Base-by-base conservation (phyloP, 78 protist genomes). In the Isochrysis galbana region DNA sequence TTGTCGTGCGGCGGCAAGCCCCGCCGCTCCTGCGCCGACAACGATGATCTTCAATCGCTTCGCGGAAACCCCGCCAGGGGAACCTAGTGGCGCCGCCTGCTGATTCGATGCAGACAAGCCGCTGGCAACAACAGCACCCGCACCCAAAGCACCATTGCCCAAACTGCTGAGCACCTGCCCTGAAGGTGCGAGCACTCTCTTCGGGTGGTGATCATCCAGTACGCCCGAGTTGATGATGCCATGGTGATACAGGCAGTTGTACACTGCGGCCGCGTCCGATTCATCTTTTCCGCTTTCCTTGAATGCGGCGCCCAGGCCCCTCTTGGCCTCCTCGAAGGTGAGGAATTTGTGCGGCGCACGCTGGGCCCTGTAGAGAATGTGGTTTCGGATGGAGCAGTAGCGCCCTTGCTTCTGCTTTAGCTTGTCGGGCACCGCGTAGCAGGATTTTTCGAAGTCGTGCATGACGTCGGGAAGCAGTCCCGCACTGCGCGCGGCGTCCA, bases 1-100 rank as follows among this genome's bases (percentile, higher is more conserved):
- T 69, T 51, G 80, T 34, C 77, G 10, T 0, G 83, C 80, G n/a
- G 86, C 83, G 51, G 80, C 74, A 36, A 46, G 74, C 84, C 92
- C 92, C 41, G 89, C 69, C 86, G 74, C 67, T 36, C 92, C 92
- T 29, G 92, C 92, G 55, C 92, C 92, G 55, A 90, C 11, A 29
- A 90, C 87, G 34, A 67, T 32, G 4, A 90, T 55, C n/a, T 41
- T 5, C 46, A 11, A 32, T 1, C 80, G 80, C 47, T 41, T 17
- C 32, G 84, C n/a, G 3, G 74, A 23, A 11, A 3, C 4, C 74
- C n/a, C 74, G 36, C n/a, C 74, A 10, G 67, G 32, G 32, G 67
- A 10, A 19, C 67, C 67, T 19, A 54, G 67, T 19, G 67, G 10
- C 32, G 32, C 67, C 67, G 67, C 67, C 67, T n/a, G n/a, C n/a